A percentile compares a stretch with the other conserved stretches of the same genome.
These are phyloP conservation scores for Populus ilicifolia DNA, from an alignment of 345 rosid genomes.

Conservation along the genomic window DNA sequence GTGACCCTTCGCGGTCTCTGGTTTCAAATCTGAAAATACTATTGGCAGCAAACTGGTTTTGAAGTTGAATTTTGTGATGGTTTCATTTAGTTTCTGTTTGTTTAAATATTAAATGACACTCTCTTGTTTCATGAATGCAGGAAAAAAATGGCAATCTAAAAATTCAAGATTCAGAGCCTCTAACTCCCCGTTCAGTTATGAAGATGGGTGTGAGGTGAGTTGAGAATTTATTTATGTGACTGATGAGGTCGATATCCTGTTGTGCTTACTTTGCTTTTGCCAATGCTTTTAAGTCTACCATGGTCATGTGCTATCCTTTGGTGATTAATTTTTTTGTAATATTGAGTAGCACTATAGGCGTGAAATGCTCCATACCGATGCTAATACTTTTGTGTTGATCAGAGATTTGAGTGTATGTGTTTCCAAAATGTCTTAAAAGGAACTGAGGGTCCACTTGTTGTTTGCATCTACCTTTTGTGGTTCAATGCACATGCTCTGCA, in stretches of 20 bases:
- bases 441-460: background rate
- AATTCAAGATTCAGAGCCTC: constrained; percentile 92
- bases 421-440: background rate
- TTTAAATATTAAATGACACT: background rate
- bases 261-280: background rate
- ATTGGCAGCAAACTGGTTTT: background rate
- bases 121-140: constrained; percentile 40
- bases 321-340: background rate
- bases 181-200: constrained; percentile 80
- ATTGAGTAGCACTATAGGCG: background rate
- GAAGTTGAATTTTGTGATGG: background rate
- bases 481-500: background rate
- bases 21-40: background rate
- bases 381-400: background rate
- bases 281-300: constrained; percentile 1
- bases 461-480: background rate
- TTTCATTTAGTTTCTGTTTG: background rate
- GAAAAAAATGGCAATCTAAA: constrained; percentile 79
- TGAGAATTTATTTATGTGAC: background rate
- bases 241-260: too few species aligned
- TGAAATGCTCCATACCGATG: background rate
- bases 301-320: background rate
- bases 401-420: background rate
- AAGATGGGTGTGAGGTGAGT: constrained; percentile 81
- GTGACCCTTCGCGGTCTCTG: background rate